Base-by-base conservation (phyloP, 1,284 basidiomycete species). In the Porogramme epimiltina region DNA sequence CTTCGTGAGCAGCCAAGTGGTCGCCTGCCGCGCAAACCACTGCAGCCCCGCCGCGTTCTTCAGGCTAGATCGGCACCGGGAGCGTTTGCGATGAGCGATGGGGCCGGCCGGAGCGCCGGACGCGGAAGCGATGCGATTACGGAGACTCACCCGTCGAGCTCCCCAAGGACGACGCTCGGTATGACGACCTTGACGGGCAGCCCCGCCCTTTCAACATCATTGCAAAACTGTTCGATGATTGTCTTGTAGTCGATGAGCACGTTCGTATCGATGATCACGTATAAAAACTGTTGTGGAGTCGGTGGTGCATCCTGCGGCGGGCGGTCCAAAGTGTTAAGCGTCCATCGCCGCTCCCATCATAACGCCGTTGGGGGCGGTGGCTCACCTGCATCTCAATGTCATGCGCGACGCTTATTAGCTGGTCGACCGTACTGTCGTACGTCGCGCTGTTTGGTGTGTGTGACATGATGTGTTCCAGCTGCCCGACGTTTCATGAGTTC, bases 231-330 rank as follows among this genome's bases (percentile, higher is more conserved):
- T 56, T 79, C 75, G 52, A 91, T 67, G 36, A 80, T 75, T 47
- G 84, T 79, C 52, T 89, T 77, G 59, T 82, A 75, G 62, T 84
- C 77, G 54, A 91, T 68, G 16, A 91, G 70, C 53, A 90, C 78
- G 61, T 91, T 91, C 23, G 88, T 91, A 63, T 91, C 88, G 31
- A 89, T 62, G 18, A 91, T 78, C 39, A 91, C 62, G 58, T 78
- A 80, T 15, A 72, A 40, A 22, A 45, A 46, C 13, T 11, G 10
- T 19, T 68, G 48, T 39, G 51, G 42, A 19, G 51, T 43, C 45
- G 51, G 25, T 45, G 59, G 49, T 42, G 54, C 60, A 41, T 64
- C 62, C 62, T 62, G 45, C n/a, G 1, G 18, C 16, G 13, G 34
- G 13, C 20, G 24, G 43, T 39, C 13, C n/a, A n/a, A n/a, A n/a